A percentile compares a stretch with the other conserved stretches of the same genome.
Conservation (phyloP, 2,329 filamentous ascomycete species). For the Neopestalotiopsis rosae region DNA sequence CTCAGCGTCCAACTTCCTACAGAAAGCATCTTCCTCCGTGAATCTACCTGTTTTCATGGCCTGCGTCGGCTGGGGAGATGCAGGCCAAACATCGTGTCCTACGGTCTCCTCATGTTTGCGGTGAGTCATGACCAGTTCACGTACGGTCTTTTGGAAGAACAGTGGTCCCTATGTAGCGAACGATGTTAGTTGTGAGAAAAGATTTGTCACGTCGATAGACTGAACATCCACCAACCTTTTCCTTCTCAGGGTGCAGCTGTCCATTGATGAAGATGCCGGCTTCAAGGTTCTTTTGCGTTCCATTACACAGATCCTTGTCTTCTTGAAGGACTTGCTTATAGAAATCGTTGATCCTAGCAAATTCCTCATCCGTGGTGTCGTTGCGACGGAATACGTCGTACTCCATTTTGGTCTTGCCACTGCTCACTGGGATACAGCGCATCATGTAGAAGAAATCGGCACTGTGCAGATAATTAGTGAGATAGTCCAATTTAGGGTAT, state of each 20-base stretch:
- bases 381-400: constrained; percentile 7
- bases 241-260: constrained; percentile 6
- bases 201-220: neutral
- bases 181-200: neutral
- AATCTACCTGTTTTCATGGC: neutral
- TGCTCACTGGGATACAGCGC: neutral
- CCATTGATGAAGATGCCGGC: constrained; percentile 4
- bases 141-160: constrained; percentile 4
- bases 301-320: constrained; percentile 1
- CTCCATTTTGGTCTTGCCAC: constrained; percentile 4
- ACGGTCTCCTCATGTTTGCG: neutral
- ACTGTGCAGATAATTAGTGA: neutral
- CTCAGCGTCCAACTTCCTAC: constrained; percentile 4
- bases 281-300: neutral
- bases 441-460: constrained; percentile 9
- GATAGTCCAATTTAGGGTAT: neutral
- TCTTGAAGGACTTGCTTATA: constrained; percentile 5
- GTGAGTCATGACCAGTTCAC: neutral
- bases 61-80: neutral
- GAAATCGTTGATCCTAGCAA: constrained; percentile 2
- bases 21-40: constrained; percentile 4
- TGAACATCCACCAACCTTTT: neutral
- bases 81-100: neutral
- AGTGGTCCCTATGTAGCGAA: neutral
- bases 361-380: constrained; percentile 1